Base-by-base conservation (phyloP, 305 asterid species). In the Fraxinus dipetala region DNA sequence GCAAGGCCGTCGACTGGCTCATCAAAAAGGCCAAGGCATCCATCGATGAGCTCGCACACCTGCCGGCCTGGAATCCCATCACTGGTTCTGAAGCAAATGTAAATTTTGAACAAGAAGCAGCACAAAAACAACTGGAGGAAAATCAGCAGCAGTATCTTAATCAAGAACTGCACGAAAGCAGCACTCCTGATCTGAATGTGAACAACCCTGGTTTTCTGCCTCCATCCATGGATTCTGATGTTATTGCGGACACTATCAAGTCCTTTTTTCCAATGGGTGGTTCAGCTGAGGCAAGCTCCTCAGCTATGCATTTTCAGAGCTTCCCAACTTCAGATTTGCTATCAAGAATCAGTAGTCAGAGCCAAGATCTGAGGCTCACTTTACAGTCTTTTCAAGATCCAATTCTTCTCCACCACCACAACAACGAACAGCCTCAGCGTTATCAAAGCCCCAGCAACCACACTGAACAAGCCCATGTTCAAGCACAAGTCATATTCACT, bases 1-100 rank as follows among this genome's bases (percentile, higher is more conserved):
- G 99, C 85, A 95, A 94, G 80, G 99, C 99, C 0, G 98, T 95
- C 0, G 99, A 95, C 85, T 95, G 99, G 99, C 90, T 95, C 56
- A 94, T 95, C 59, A 92, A 92, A 72, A 93, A 95, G 38, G 99
- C 99, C 0, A 89, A 94, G 80, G 78, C 91, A 6, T 91, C 99
- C 86, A 96, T 96, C 69, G 99, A 96, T 65, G 94, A 93, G 79
- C 91, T 96, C 13, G 95, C 91, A 24, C 90, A 91, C 79, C 86
- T 89, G 7, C 96, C 97, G 20, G 90, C 98, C 34, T 94, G 98
- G 99, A 87, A 92, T 28, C 99, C 99, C 24, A 86, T 91, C 45
- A 30, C 90, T 75, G 83, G 83, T 75, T 31, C 89, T 43, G 69
- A 77, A 9, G 76, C 85, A 14, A 81, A 78, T 18, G 16, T 79